Base-by-base conservation (phyloP, 176 grass and related monocot genomes). In the Hordeum marinum region DNA sequence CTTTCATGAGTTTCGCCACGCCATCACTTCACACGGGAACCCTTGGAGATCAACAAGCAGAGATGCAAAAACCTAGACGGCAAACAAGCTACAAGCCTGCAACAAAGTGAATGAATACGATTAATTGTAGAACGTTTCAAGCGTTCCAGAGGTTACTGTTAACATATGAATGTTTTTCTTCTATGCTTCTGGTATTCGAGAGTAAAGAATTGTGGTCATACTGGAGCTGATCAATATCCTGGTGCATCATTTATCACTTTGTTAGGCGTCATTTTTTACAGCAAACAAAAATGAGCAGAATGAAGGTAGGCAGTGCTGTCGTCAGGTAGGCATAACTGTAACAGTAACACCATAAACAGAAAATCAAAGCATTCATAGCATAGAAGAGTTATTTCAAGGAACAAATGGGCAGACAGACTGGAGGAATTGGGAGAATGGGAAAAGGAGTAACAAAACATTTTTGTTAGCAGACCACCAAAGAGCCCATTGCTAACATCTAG, bases 11-110 rank as follows among this genome's bases (percentile, higher is more conserved):
- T 35, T 86, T 66, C 50, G 61, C 11, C 68, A 83, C 62, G 20
- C 31, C 40, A 80, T 62, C 39, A 24, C 39, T 23, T 70, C 11
- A 31, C 18, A 31, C n/a, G 40, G 78, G 72, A 58, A 79, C 59
- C 77, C 29, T 75, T 68, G 77, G 48, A 17, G 71, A 81, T 77
- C 52, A 77, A 82, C 23, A 85, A 71, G 71, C 39, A 89, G 40
- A 77, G 88, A 76, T 52, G 71, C 77, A 85, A 59, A 39, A 39
- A 89, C 40, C 50, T 27, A 81, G 68, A 76, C 11, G 66, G 25
- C 76, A 79, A 74, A 67, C 15, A 25, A 41, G 29, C 59, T 58
- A 20, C 45, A 79, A 31, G 36, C 80, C 89, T 87, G 89, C 18
- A 87, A 84, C 29, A 68, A 74, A 46, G 74, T 31, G 68, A 67